Base-by-base conservation (phyloP, 2,329 filamentous ascomycete species). In the Penicillium corylophilum region DNA sequence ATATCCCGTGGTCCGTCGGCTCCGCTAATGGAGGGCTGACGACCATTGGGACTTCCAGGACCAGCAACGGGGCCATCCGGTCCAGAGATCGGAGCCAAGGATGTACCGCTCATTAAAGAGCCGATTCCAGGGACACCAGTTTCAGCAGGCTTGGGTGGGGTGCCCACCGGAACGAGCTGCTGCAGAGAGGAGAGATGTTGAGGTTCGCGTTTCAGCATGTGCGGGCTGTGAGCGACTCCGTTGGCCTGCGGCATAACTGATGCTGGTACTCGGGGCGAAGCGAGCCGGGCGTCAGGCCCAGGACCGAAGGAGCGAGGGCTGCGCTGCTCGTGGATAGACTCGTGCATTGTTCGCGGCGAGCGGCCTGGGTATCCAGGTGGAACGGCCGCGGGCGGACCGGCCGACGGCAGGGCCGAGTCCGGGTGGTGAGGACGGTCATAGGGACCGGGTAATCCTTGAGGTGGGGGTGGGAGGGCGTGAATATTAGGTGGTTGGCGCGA, bases 71-170 rank as follows among this genome's bases (percentile, higher is more conserved):
- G 48, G 40, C 59, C 54, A 15, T 66, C 65, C 6, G 64, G 53
- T 1, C 64, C 56, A 6, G 69, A 50, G 7, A 64, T 57, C 7
- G 65, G 59, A 18, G 64, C 61, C 29, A 67, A 54, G 15, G 66
- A 60, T 1, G 69, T 57, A 23, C 66, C 70, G 51, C 73, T 75
- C 58, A 78, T 73, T 22, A 77, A 70, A 10, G 78, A 68, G 15
- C 71, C 77, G 50, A 83, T 82, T 57, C 78, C 80, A 8, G 83
- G 83, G 24, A 84, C 81, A 2, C 72, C 73, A 29, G 67, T 66
- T 18, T 68, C 63, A 1, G 63, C 55, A 35, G 63, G 57, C 47
- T 66, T 70, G 20, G 59, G 59, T 13, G 64, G 59, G 7, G 56
- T 44, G 50, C 51, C 43, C 43, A 60, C 44, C 6, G 61, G 46